Conservation (phyloP, 2,329 filamentous ascomycete species). For the Talaromyces sp. region DNA sequence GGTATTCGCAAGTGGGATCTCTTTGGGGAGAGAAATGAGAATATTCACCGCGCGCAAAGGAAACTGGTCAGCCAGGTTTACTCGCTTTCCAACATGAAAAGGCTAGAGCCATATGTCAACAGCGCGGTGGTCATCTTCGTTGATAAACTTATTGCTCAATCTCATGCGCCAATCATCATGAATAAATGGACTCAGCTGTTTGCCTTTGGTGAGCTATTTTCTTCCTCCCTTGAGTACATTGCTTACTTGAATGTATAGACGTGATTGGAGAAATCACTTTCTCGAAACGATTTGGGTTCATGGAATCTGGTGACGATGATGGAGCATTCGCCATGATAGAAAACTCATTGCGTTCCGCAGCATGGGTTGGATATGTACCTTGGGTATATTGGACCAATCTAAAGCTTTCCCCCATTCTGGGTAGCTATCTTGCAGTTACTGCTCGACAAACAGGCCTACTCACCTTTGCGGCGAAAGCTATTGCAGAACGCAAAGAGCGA, state of each 20-base stretch:
- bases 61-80: constrained; percentile 31
- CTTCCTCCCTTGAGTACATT: constrained; percentile 18
- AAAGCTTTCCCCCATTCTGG: constrained; percentile 29
- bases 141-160: constrained; percentile 22
- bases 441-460: constrained; percentile 29
- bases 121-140: constrained; percentile 31
- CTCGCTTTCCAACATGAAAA: constrained; percentile 31
- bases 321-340: constrained; percentile 31
- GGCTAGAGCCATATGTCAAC: constrained; percentile 38
- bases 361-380: constrained; percentile 36
- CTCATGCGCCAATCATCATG: neutral
- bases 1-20: constrained; percentile 35
- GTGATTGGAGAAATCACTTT: constrained; percentile 40
- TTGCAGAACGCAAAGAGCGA: constrained; percentile 22
- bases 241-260: constrained; percentile 19
- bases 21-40: constrained; percentile 34
- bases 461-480: constrained; percentile 11
- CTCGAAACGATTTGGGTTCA: constrained; percentile 32
- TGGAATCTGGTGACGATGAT: constrained; percentile 28
- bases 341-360: constrained; percentile 23
- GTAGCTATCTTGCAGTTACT: constrained; percentile 30
- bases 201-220: constrained; percentile 5
- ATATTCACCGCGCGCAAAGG: constrained; percentile 29
- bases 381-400: constrained; percentile 32
- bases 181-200: constrained; percentile 6